These are phyloP conservation scores for Phytophthora vignae DNA, from an alignment of 352 stramenopile genomes.

Conservation along the genomic window DNA sequence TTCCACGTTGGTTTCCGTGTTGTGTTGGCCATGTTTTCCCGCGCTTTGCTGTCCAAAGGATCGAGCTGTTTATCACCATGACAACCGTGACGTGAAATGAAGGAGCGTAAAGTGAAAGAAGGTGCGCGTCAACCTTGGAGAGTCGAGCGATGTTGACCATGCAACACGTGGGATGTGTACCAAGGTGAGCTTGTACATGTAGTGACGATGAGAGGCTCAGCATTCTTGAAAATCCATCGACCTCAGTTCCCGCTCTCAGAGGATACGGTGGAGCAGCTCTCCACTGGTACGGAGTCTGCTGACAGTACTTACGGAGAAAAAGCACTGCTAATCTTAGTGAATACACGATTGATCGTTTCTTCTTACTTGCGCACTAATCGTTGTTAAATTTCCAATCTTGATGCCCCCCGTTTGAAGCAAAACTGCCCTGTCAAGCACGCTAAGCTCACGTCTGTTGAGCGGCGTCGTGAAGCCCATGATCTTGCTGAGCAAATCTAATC, in stretches of 20 bases:
- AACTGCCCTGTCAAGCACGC: not conserved
- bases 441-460: not conserved
- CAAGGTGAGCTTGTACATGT: constrained; percentile 28
- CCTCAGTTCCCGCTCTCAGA: constrained; percentile 25
- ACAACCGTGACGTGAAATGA: not conserved
- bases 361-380: not conserved
- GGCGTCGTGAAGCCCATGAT: constrained; percentile 32
- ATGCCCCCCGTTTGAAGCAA: too few relatives aligned
- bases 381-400: too few relatives aligned
- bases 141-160: constrained; percentile 9
- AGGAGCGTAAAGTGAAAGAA: not conserved
- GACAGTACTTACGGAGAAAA: not conserved
- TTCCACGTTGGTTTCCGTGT: not conserved
- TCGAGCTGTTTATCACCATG: not conserved
- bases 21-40: not conserved
- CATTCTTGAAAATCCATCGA: constrained; percentile 40
- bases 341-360: not conserved
- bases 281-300: constrained; percentile 20
- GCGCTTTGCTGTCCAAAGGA: not conserved
- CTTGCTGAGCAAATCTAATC: constrained; percentile 34
- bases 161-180: not conserved
- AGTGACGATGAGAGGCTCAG: constrained; percentile 33
- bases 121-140: constrained; percentile 9
- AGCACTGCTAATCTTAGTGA: not conserved
- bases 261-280: constrained; percentile 16